Percentiles rank a stretch among this genome's conserved stretches.
phyloP scores from a whole-genome alignment of 2,329 filamentous ascomycete species.

The Fusarium equiseti region DNA sequence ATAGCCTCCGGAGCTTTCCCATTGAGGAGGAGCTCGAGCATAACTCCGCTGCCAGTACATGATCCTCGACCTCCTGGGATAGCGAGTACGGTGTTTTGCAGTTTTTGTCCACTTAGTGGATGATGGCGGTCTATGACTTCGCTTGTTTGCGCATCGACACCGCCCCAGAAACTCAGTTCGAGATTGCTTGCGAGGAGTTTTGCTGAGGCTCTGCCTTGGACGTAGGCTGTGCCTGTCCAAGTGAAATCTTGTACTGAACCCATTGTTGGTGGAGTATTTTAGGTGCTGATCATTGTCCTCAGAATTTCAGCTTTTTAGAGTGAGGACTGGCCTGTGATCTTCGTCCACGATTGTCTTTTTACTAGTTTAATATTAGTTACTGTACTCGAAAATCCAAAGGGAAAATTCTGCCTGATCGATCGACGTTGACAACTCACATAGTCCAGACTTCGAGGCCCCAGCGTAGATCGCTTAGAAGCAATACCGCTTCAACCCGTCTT shows the following conservation, averaged over 20 bases:
- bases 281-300: background rate
- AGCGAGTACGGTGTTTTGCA: constrained; percentile 54
- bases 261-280: constrained; percentile 2
- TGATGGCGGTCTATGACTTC: constrained; percentile 59
- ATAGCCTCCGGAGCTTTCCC: constrained; percentile 54
- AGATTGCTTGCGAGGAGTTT: constrained; percentile 46
- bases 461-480: background rate
- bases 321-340: background rate
- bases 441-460: background rate
- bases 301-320: background rate
- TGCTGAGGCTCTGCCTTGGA: constrained; percentile 46
- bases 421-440: background rate
- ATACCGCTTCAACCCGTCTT: background rate
- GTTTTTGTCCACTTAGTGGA: constrained; percentile 51
- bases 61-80: constrained; percentile 62
- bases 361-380: background rate
- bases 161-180: constrained; percentile 61
- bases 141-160: constrained; percentile 56
- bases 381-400: background rate
- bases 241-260: constrained; percentile 9
- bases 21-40: constrained; percentile 60
- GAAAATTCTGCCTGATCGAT: background rate
- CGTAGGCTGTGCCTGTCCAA: constrained; percentile 37
- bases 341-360: background rate
- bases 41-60: constrained; percentile 58